Evolutionary conservation across 345 rosid genomes (phyloP).

Genomic region (Populus tremula): DNA sequence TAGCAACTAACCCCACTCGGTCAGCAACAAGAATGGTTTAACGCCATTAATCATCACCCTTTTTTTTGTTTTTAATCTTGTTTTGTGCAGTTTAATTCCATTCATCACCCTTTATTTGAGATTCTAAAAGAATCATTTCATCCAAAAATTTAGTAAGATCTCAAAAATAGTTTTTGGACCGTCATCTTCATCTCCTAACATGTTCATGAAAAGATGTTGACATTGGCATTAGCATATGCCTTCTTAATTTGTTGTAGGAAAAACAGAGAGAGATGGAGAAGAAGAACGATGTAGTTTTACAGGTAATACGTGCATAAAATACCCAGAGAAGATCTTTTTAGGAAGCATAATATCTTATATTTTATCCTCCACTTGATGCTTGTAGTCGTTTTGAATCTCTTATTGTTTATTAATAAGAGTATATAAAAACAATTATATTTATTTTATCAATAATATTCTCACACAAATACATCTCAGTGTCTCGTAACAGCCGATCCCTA

Average conservation of each 20-base stretch:
- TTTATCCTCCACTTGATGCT: not conserved
- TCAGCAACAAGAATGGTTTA: no score
- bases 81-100: no score
- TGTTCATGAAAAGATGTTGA: not conserved
- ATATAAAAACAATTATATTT: not conserved
- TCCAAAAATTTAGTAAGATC: no score
- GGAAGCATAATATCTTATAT: not conserved
- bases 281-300: not conserved
- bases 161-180: not conserved
- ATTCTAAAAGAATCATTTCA: no score
- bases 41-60: no score
- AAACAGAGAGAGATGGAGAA: not conserved
- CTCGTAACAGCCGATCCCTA: conserved; percentile 24
- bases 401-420: not conserved
- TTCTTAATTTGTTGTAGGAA: not conserved
- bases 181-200: not conserved
- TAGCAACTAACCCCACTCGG: no score
- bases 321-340: not conserved
- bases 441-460: conserved; percentile 10
- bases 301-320: not conserved
- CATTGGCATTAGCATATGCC: not conserved
- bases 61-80: no score
- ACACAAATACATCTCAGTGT: conserved; percentile 23
- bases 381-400: not conserved
- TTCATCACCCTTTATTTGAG: no score